Percentiles rank a stretch among this genome's conserved stretches.
Evolutionary conservation across 345 rosid species (phyloP).

Genomic region (Syzygium oleosum): DNA sequence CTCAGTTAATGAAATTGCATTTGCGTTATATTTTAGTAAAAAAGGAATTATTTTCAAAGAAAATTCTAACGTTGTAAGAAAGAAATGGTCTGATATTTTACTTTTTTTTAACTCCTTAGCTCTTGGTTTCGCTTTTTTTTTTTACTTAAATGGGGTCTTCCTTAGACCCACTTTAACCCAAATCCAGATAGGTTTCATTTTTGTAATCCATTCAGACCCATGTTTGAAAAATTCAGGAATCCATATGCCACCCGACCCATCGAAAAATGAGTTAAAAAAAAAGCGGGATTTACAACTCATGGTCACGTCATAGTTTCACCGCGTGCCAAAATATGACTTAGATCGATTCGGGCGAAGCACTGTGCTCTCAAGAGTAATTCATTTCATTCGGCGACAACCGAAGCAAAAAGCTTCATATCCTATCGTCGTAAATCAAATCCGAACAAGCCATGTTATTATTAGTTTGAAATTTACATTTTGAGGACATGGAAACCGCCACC

Average conservation of each 20-base stretch:
- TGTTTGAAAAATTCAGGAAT: neutral
- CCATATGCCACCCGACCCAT: neutral
- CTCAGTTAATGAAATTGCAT: neutral
- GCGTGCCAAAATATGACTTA: too few relatives aligned
- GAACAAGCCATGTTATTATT: neutral
- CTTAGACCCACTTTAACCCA: neutral
- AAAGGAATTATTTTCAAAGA: neutral
- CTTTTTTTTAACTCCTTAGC: neutral
- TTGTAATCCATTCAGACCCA: neutral
- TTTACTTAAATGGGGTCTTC: neutral
- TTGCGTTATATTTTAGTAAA: neutral
- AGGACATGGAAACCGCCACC: neutral
- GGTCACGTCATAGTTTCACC: neutral
- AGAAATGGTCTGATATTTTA: neutral
- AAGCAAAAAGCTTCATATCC: neutral
- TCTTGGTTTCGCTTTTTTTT: neutral
- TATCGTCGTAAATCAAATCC: neutral
- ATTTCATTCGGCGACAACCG: neutral
- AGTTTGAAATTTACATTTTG: neutral
- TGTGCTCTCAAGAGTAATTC: neutral
- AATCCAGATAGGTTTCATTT: neutral
- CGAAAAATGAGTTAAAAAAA: neutral
- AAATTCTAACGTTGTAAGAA: neutral
- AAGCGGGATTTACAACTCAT: neutral
- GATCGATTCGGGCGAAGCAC: neutral